Base-by-base conservation (phyloP, 768 basidiomycete species). In the Vishniacozyma victoriae region DNA sequence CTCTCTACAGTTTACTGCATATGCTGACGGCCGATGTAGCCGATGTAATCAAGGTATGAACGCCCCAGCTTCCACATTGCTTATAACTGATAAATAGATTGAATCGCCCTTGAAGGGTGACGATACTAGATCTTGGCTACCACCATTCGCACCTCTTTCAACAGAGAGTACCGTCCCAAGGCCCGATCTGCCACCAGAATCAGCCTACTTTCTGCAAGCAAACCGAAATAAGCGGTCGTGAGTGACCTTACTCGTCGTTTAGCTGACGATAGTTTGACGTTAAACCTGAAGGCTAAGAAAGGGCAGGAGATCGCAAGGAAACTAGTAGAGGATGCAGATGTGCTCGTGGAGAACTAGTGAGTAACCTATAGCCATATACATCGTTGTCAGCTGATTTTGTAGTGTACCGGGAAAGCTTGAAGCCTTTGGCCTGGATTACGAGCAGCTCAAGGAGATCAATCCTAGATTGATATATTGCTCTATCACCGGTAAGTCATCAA, bases 141-240 rank as follows among this genome's bases (percentile, higher is more conserved):
- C 67, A 1, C 67, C 67, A 12, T 58, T 51, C 16, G 67, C 67
- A 1, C 47, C 57, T 3, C 55, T 68, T 11, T 56, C 76, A 12
- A 16, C 44, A 4, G 39, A 47, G n/a, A n/a, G n/a, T 11, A 52
- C 76, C 26, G 76, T 16, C 49, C 57, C 70, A 14, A 24, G 65
- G 23, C 65, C 65, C 14, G 72, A 86, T 64, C 76, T 88, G 0
- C 89, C 88, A 7, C 80, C 89, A 9, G 92, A 96, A 69, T 87
- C 88, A 3, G 88, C 92, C 0, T 96, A 96, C 68, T 96, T 93
- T 69, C 79, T 96, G 5, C 79, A 86, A 0, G 82, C 79, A 0
- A 96, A 96, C 69, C 78, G 92, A 42, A 67, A 67, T 35, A 69
- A 69, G 44, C 43, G 63, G 36, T 64, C 62, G 66, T 61, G 35